Base-by-base conservation (phyloP, 176 grass and related monocot genomes). In the Coix lacrymajobi region DNA sequence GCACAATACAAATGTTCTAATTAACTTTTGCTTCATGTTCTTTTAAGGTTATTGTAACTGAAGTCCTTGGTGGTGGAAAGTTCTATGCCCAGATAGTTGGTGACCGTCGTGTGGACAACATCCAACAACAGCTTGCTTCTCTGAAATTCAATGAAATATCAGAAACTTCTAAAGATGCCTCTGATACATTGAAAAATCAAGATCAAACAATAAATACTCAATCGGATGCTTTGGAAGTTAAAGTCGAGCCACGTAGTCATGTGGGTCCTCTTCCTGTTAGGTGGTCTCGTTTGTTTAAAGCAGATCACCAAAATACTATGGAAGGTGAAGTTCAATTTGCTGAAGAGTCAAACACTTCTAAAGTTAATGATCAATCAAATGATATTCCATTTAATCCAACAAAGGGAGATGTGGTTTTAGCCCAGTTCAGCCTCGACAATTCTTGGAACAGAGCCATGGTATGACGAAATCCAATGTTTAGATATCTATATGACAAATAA, bases 401-500 rank as follows among this genome's bases (percentile, higher is more conserved):
- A 25, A 92, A 88, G 80, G 91, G 89, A 58, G 89, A 89, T 43
- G 38, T 97, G 28, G 91, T 97, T 13, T 89, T 97, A 19, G 85
- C 89, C 38, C 87, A 87, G 19, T 97, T 88, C 73, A 90, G 54
- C 28, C 15, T 80, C 3, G 85, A 92, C 76, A 80, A 92, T 65
- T 94, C 91, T 5, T 94, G 89, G 94, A 85, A 97, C 25, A 88
- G 91, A 88, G 94, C 94, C 28, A 88, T 94, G 94, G 94, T 97
- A 97, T 17, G 69, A 19, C 63, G 6, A 51, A 80, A 68, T 0
- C 31, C 8, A 11, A 20, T 62, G n/a, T 43, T 8, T 39, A 39
- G 29, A 28, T 70, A 26, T 22, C 6, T 65, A 56, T 34, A 34
- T 25, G 10, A 1, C 13, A 31, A 39, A 6, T 26, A 69, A 19